Evolutionary conservation across 495 filamentous ascomycete species (phyloP), one percentile per base, ranked within the genome.

Genomic region (Penicillium tannophilum): DNA sequence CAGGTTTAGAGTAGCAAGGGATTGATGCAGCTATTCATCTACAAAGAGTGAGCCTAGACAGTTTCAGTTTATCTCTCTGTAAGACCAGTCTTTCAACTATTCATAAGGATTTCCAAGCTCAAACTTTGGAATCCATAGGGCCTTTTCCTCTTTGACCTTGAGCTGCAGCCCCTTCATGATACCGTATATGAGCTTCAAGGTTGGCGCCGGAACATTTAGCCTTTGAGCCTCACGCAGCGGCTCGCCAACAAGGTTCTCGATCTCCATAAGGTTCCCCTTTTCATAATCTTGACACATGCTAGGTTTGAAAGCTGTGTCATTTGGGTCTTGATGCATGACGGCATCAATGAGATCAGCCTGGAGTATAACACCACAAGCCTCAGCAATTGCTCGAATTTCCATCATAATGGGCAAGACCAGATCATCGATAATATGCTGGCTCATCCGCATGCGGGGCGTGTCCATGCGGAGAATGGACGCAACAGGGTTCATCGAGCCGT

Each of bases 241-340:
- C 53, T 55, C 53, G 1, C 41, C 41, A 33, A 55, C 26, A 14
- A 55, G 12, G 26, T 36, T 55, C 53, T 55, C 53, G 24, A 46
- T 24, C 53, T 55, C 53, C 24, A 55, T 45, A 3, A 47, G 42
- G 20, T 55, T 55, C 19, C 53, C 53, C 26, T 55, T 81, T 35
- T 70, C 52, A 28, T 70, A 55, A 66, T 81, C 79, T 51, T 75
- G 65, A 10, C 63, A 56, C 80, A 83, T 83, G 57, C 77, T 79
- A 1, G 80, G 80, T 39, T 59, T 61, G 19, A 81, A 71, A 43
- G 69, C 75, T 30, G 67, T 61, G n/a, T 73, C 71, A 2, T 36
- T 39, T 14, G 73, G 68, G 59, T 82, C 79, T 9, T 67, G 53
- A 14, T 60, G 52, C 41, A 80, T 72, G 60, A 73, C 66, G 8